Conservation (phyloP, 2,329 filamentous ascomycete species). For the Cladosporium sp. region DNA sequence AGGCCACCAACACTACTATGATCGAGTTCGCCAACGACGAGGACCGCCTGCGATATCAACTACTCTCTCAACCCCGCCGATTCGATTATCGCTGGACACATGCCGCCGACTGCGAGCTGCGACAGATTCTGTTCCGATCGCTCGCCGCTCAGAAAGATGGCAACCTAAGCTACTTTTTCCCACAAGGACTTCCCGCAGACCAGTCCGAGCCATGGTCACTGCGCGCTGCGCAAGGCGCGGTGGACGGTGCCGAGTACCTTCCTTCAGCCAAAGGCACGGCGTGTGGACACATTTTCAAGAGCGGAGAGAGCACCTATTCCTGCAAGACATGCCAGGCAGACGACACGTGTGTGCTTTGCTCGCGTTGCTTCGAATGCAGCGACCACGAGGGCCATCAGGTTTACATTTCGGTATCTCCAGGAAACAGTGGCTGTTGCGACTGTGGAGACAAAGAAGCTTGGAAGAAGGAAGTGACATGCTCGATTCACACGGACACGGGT, state of each 20-base stretch:
- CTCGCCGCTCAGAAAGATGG: constrained; percentile 71
- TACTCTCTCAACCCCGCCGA: constrained; percentile 69
- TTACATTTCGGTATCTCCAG: constrained; percentile 77
- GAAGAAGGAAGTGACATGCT: constrained; percentile 81
- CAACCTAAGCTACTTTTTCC: constrained; percentile 76
- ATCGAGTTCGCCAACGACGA: constrained; percentile 55
- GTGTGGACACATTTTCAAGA: constrained; percentile 95
- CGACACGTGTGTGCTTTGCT: constrained; percentile 92
- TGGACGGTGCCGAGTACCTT: constrained; percentile 91
- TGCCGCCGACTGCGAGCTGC: constrained; percentile 64
- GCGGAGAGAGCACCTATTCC: constrained; percentile 86
- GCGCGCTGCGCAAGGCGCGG: constrained; percentile 81
- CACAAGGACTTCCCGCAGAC: constrained; percentile 51
- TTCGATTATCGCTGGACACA: constrained; percentile 72
- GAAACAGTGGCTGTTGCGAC: constrained; percentile 94
- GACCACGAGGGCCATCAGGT: constrained; percentile 94
- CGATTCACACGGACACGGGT: constrained; percentile 67
- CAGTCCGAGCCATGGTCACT: constrained; percentile 58
- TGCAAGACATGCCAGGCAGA: constrained; percentile 93
- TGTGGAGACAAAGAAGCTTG: constrained; percentile 96
- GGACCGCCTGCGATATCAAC: constrained; percentile 75
- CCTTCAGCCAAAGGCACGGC: constrained; percentile 85
- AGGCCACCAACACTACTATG: constrained; percentile 12
- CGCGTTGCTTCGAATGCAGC: constrained; percentile 88
- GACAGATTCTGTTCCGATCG: constrained; percentile 79